Evolutionary conservation across 495 filamentous ascomycete genomes (phyloP).

Genomic region (Xylaria cubensis): DNA sequence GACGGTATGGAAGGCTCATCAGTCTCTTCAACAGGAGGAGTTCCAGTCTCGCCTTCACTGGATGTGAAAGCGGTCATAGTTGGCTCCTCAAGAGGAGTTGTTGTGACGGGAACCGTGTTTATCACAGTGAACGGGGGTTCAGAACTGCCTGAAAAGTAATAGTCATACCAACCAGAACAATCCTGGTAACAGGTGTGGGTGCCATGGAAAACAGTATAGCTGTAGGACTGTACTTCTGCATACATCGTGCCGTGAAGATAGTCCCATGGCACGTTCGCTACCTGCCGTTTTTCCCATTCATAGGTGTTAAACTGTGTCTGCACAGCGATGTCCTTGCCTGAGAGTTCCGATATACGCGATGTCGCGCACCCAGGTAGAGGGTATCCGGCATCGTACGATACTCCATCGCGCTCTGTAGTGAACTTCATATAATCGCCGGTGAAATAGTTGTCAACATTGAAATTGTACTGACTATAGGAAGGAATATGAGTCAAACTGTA

Average conservation of each 20-base stretch:
- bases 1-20: constrained; percentile 2
- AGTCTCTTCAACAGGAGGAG: constrained; percentile 19
- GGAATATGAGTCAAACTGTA: background rate
- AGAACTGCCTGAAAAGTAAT: constrained; percentile 24
- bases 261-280: constrained; percentile 26
- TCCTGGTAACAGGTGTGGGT: constrained; percentile 27
- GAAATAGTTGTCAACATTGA: background rate
- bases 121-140: constrained; percentile 8
- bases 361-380: constrained; percentile 24
- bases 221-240: constrained; percentile 9
- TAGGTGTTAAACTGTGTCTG: constrained; percentile 21
- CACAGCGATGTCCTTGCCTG: constrained; percentile 18
- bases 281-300: constrained; percentile 26
- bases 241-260: constrained; percentile 21
- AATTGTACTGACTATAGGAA: constrained; percentile 17
- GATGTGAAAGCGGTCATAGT: background rate
- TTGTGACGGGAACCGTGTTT: constrained; percentile 13
- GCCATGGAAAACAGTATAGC: constrained; percentile 24
- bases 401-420: constrained; percentile 24
- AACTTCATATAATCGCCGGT: background rate
- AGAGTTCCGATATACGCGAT: constrained; percentile 21
- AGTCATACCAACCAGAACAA: constrained; percentile 11
- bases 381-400: constrained; percentile 15
- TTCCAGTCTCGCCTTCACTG: constrained; percentile 6
- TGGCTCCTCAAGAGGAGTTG: constrained; percentile 18